Conservation (phyloP, 345 rosid species). For the Mangifera indica region DNA sequence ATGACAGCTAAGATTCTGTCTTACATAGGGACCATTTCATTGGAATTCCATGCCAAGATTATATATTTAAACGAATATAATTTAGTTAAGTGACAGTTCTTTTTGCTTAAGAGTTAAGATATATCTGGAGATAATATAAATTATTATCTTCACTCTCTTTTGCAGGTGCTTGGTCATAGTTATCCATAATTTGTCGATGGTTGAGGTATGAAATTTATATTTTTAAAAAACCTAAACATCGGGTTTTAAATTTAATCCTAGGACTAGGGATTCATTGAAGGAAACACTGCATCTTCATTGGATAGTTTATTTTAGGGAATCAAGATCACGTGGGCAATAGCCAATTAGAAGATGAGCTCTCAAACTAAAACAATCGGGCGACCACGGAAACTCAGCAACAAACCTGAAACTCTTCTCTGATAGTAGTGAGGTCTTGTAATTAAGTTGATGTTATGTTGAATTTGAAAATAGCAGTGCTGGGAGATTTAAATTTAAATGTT, state of each 20-base stretch:
- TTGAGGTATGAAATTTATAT: slow-evolving; percentile 15
- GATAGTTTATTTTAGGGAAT: background rate
- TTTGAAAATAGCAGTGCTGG: no score
- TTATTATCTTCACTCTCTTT: slow-evolving; percentile 1
- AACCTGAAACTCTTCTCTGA: no score
- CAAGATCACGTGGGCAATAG: slow-evolving; percentile 24
- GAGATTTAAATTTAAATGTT: no score
- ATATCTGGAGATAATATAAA: slow-evolving; percentile 18
- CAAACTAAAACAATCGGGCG: background rate
- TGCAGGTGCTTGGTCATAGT: slow-evolving; percentile 7
- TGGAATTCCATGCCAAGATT: slow-evolving; percentile 10
- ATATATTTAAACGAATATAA: background rate
- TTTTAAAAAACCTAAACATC: background rate
- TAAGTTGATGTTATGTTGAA: no score
- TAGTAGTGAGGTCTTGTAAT: no score
- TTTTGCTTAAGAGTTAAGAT: background rate
- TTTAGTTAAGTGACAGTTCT: background rate
- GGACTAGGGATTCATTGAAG: slow-evolving; percentile 2
- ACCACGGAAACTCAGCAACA: background rate
- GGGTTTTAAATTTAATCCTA: slow-evolving; percentile 8
- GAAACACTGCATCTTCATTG: slow-evolving; percentile 15
- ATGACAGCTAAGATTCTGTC: slow-evolving; percentile 18
- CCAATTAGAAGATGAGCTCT: slow-evolving; percentile 21
- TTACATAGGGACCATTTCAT: background rate
- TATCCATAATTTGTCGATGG: slow-evolving; percentile 25